Evolutionary conservation across 768 basidiomycete species (phyloP).

Genomic region (Floccularia luteovirens): DNA sequence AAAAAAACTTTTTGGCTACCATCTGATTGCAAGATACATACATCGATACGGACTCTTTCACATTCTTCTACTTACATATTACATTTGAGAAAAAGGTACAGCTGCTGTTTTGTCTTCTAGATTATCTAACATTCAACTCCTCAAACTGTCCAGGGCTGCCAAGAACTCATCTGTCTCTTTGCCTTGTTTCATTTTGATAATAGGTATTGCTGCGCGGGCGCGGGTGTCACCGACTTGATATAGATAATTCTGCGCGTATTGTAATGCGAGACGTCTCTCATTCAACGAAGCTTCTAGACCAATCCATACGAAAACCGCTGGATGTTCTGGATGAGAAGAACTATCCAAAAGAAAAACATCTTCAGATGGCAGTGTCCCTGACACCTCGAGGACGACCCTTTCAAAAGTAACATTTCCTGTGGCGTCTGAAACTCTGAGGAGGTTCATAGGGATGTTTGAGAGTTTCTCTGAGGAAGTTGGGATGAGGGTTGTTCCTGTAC

Average conservation of each 20-base stretch:
- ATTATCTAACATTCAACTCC: no score
- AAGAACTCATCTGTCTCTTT: constrained; percentile 42
- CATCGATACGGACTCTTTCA: no score
- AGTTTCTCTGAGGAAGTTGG: constrained; percentile 5
- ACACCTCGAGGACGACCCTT: constrained; percentile 19
- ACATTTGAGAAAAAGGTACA: no score
- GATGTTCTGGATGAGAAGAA: constrained; percentile 21
- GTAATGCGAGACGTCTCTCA: constrained; percentile 41
- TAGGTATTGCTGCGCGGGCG: constrained; percentile 25
- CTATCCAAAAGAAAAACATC: constrained; percentile 49
- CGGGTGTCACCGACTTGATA: constrained; percentile 17
- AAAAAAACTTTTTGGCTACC: no score
- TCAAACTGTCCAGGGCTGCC: constrained; percentile 14
- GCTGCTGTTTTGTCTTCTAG: no score
- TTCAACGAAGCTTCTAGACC: constrained; percentile 38
- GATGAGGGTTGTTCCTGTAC: constrained; percentile 18
- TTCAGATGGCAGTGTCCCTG: constrained; percentile 30
- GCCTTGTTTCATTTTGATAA: constrained; percentile 50
- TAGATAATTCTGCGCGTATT: constrained; percentile 51
- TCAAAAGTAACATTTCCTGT: constrained; percentile 31
- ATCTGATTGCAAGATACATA: no score
- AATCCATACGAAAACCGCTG: constrained; percentile 53
- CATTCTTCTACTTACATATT: no score
- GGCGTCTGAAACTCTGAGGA: constrained; percentile 39
- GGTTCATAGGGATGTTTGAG: constrained; percentile 9